Conservation (phyloP, 2,329 filamentous ascomycete genomes). For the Neonectria faginata region DNA sequence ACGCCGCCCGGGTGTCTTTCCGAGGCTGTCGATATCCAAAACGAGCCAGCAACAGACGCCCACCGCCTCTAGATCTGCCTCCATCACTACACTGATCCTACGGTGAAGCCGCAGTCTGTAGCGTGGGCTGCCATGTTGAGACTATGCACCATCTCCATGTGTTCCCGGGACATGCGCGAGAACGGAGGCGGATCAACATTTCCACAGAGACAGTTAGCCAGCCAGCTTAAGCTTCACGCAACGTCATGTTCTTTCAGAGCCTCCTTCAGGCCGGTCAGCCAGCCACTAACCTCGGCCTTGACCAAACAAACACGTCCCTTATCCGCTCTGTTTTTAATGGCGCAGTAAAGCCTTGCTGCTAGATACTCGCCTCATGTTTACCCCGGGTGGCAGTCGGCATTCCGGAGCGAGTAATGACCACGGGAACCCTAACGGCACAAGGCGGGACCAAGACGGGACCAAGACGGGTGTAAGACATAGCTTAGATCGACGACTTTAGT, state of each 20-base stretch:
- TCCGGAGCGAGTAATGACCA: slow-evolving; percentile 4
- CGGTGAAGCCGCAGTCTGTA: slow-evolving; percentile 7
- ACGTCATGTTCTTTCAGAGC: neutral
- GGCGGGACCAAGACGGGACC: neutral
- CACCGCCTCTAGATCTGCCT: slow-evolving; percentile 8
- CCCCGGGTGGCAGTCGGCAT: neutral
- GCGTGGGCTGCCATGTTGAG: neutral
- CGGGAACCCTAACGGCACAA: neutral
- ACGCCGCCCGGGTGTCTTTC: neutral
- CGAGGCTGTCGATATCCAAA: slow-evolving; percentile 5
- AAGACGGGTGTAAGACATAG: no score
- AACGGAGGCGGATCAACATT: neutral
- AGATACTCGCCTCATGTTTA: no score
- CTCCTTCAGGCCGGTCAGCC: neutral
- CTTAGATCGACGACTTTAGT: neutral
- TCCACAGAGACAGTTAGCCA: neutral
- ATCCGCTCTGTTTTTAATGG: no score
- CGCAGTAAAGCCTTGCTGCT: no score
- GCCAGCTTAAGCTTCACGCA: neutral
- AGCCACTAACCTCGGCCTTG: neutral
- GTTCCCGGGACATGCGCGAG: slow-evolving; percentile 6
- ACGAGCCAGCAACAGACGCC: slow-evolving; percentile 12
- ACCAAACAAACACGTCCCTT: neutral
- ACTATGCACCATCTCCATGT: slow-evolving; percentile 1
- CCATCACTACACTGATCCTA: neutral